These are phyloP conservation scores for Aspergillus sclerotioniger DNA, from an alignment of 495 filamentous ascomycete species.

Conservation along the genomic window DNA sequence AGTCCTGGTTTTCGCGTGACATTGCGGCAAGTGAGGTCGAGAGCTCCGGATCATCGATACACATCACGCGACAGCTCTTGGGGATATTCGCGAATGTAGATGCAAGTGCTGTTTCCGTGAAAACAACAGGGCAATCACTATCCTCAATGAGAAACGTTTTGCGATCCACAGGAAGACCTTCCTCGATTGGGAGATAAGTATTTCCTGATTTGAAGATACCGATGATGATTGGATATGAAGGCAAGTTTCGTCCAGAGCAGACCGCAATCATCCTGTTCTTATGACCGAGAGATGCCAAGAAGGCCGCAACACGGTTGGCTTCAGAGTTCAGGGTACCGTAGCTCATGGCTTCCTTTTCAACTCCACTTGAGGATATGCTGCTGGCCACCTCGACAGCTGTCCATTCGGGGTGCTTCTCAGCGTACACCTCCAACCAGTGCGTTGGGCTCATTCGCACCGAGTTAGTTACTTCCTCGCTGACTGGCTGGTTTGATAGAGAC, in stretches of 20 bases:
- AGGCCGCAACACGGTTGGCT: slow-evolving; percentile 39
- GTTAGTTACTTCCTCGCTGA: slow-evolving; percentile 17
- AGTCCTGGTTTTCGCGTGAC: slow-evolving; percentile 19
- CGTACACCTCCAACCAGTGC: slow-evolving; percentile 35
- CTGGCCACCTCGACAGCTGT: slow-evolving; percentile 42
- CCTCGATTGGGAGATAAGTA: slow-evolving; percentile 68
- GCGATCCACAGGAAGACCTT: slow-evolving; percentile 41
- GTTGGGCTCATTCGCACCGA: slow-evolving; percentile 25
- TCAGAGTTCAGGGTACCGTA: slow-evolving; percentile 36
- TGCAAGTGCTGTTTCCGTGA: slow-evolving; percentile 25
- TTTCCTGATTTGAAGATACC: slow-evolving; percentile 60
- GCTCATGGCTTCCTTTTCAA: slow-evolving; percentile 37
- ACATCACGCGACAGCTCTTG: slow-evolving; percentile 19
- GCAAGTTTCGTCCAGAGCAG: slow-evolving; percentile 41
- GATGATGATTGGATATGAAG: slow-evolving; percentile 42
- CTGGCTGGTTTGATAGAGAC: slow-evolving; percentile 23
- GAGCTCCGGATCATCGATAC: slow-evolving; percentile 34
- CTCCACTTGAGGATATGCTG: slow-evolving; percentile 22
- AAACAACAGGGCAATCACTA: slow-evolving; percentile 29
- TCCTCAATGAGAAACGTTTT: slow-evolving; percentile 46
- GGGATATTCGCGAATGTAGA: slow-evolving; percentile 25
- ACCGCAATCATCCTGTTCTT: slow-evolving; percentile 41
- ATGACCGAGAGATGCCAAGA: slow-evolving; percentile 31
- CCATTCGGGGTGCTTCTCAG: slow-evolving; percentile 35
- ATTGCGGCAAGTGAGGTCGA: slow-evolving; percentile 21